Percentiles rank a stretch among this genome's conserved stretches.
These are phyloP conservation scores for Botrytis paeoniae DNA, from an alignment of 2,329 filamentous ascomycete species.

Conservation along the genomic window DNA sequence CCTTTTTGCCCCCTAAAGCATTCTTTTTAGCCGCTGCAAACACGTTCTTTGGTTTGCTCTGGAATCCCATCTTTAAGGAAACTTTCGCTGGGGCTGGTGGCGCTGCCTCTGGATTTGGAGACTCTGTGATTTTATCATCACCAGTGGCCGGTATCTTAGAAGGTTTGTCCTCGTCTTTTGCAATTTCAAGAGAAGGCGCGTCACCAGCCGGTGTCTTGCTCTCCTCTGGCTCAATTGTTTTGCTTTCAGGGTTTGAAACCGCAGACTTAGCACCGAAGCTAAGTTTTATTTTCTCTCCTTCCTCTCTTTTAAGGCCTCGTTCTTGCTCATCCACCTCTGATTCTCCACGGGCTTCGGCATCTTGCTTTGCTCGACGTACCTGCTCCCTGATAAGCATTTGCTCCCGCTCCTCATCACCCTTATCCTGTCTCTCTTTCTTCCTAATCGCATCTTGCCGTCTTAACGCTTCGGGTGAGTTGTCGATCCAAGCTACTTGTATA, in stretches of 20 bases:
- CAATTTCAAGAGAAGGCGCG: not conserved
- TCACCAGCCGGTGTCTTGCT: not conserved
- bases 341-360: conserved; percentile 48
- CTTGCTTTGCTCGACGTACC: conserved; percentile 69
- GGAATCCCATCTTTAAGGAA: conserved; percentile 64
- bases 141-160: not conserved
- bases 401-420: conserved; percentile 86
- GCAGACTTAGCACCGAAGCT: conserved; percentile 53
- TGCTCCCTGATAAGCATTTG: conserved; percentile 80
- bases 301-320: conserved; percentile 55
- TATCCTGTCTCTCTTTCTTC: conserved; percentile 82
- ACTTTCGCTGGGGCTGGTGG: conserved; percentile 42
- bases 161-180: not conserved
- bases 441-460: conserved; percentile 75
- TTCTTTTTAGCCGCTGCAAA: conserved; percentile 70
- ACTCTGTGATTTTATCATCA: not conserved
- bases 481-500: conserved; percentile 83
- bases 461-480: conserved; percentile 84
- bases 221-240: conserved; percentile 13
- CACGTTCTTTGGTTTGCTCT: conserved; percentile 72
- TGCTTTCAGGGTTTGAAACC: conserved; percentile 21
- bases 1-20: conserved; percentile 64
- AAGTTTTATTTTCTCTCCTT: conserved; percentile 74
- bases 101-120: not conserved
- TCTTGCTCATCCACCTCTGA: conserved; percentile 45